phyloP scores from a whole-genome alignment of 306 rosid species.

The Ormosia semicastrata region DNA sequence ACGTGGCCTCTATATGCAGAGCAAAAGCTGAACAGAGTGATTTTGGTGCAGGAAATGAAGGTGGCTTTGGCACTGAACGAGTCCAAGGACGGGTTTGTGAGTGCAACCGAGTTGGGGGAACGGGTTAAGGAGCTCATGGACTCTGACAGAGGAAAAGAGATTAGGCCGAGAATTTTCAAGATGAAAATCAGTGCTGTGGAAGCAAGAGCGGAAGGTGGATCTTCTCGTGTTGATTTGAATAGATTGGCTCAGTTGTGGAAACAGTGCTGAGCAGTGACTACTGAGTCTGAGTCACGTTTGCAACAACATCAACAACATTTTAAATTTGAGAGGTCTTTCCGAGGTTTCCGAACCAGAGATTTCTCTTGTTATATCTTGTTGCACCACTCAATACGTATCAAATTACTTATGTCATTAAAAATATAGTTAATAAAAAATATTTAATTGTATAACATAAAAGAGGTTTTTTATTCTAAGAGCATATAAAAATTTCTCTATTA shows the following conservation, averaged over 20 bases:
- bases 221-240: not conserved
- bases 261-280: not conserved
- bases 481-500: no score
- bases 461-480: no score
- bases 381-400: no score
- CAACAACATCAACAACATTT: no score
- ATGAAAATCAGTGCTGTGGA: conserved; percentile 9
- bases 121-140: conserved; percentile 33
- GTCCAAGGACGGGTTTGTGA: conserved; percentile 38
- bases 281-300: no score
- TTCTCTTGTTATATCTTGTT: no score
- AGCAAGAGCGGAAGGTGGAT: conserved; percentile 17
- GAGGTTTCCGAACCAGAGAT: no score
- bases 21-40: conserved; percentile 37
- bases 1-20: conserved; percentile 66
- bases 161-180: not conserved
- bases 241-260: not conserved
- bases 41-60: conserved; percentile 50
- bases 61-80: conserved; percentile 41
- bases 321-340: no score
- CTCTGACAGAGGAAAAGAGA: conserved; percentile 19
- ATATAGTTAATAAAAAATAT: no score
- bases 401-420: no score
- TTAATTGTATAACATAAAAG: no score
- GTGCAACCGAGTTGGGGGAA: conserved; percentile 24